These are phyloP conservation scores for Tricholoma matsutake DNA, from an alignment of 768 basidiomycete species.

Conservation along the genomic window DNA sequence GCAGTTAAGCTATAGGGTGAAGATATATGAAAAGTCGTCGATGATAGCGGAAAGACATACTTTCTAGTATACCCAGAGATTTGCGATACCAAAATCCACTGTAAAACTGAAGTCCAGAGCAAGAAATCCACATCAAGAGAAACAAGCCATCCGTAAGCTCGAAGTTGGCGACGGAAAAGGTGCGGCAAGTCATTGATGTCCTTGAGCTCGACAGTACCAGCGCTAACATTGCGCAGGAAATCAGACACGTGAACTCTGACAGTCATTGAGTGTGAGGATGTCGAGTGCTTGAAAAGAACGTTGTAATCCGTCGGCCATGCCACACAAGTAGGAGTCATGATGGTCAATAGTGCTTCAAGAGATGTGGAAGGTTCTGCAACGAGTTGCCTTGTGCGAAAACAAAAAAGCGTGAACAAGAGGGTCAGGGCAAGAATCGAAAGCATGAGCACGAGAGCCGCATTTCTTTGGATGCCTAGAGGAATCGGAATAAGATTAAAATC, in stretches of 20 bases:
- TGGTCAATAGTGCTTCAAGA: slow-evolving; percentile 35
- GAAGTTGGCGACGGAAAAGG: slow-evolving; percentile 32
- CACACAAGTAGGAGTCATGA: slow-evolving; percentile 43
- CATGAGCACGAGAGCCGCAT: neutral
- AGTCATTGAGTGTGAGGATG: slow-evolving; percentile 12
- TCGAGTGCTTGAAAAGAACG: slow-evolving; percentile 22
- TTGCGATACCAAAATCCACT: slow-evolving; percentile 33
- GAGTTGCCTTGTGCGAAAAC: slow-evolving; percentile 9
- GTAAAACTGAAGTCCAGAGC: slow-evolving; percentile 32
- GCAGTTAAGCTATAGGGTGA: neutral
- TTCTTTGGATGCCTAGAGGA: neutral
- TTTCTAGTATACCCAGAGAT: slow-evolving; percentile 9
- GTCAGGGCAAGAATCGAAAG: neutral
- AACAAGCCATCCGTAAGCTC: slow-evolving; percentile 38
- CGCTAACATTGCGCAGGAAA: slow-evolving; percentile 33
- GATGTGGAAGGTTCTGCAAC: neutral
- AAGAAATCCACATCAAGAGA: slow-evolving; percentile 26
- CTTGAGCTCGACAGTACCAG: slow-evolving; percentile 44
- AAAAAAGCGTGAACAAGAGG: slow-evolving; percentile 5
- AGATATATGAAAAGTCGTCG: neutral
- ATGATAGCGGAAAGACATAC: neutral
- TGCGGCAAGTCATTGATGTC: slow-evolving; percentile 35
- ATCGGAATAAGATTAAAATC: neutral
- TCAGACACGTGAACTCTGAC: slow-evolving; percentile 31
- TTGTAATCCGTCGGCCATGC: slow-evolving; percentile 42